Evolutionary conservation across 2,329 filamentous ascomycete genomes (phyloP), one percentile per base, ranked within the genome.

Genomic region (Colletotrichum shisoi): DNA sequence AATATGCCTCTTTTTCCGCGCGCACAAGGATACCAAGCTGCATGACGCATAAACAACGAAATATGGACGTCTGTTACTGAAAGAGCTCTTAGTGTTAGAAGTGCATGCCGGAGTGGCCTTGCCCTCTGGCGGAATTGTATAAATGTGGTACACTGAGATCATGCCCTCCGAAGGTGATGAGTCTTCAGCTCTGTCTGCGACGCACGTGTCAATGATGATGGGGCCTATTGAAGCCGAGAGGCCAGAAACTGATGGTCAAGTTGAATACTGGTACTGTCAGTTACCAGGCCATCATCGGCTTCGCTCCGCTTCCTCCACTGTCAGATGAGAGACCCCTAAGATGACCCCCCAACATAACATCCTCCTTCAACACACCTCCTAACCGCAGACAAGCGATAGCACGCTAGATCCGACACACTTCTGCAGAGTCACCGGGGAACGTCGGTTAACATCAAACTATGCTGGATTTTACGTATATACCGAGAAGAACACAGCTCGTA

Each of bases 51-150:
- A 37, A 57, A 21, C 56, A 46, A 58, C 56, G 44, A 58, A 48
- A 48, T 21, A 58, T 39, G 42, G 44, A 48, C 56, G 44, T 48
- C 56, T 48, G 19, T 58, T 53, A 24, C 34, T 31, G 27, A n/a
- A n/a, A 53, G 49, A 53, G 49, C 24, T 24, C n/a, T 57, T 27
- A 57, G 42, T 44, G 12, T 57, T 57, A 57, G 54, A 57, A 45
- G 44, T 39, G 60, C 64, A 63, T 67, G 64, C 60, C 27, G 53
- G 54, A 58, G 42, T 27, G 44, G 34, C 46, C 19, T 19, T 31
- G 24, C 46, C 61, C 34, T 39, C 61, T 61, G 34, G 34, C 37
- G 61, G n/a, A 67, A 67, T 63, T 62, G 64, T 67, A 67, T 54
- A 63, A 52, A 63, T 63, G 63, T 57, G 56, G 34, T 57, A 31